Evolutionary conservation across 2,329 filamentous ascomycete genomes (phyloP).

Genomic region (Rosellinia necatrix): DNA sequence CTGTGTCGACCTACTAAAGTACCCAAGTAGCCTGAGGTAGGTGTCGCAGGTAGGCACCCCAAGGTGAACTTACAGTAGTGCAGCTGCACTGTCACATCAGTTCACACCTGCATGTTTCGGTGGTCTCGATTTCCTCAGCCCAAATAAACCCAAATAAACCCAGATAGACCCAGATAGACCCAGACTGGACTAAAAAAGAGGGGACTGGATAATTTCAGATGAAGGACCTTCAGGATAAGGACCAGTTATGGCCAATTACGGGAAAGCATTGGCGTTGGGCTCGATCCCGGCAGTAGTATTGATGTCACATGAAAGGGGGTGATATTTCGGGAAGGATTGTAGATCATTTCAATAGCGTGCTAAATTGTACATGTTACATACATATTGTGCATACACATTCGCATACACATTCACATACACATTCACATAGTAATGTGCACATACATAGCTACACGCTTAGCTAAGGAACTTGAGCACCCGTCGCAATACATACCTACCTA

Average conservation of each 20-base stretch:
- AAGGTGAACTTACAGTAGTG: too few relatives aligned
- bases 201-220: slow-evolving; percentile 3
- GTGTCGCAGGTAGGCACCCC: too few relatives aligned
- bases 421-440: too few relatives aligned
- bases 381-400: too few relatives aligned
- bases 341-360: not conserved
- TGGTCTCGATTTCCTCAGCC: slow-evolving; percentile 2
- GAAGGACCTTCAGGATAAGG: not conserved
- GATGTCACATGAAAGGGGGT: not conserved
- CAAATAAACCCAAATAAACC: too few relatives aligned
- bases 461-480: too few relatives aligned
- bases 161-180: not conserved
- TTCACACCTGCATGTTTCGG: too few relatives aligned
- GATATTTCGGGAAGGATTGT: not conserved
- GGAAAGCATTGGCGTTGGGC: not conserved
- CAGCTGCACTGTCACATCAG: too few relatives aligned
- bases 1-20: not conserved
- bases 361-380: too few relatives aligned
- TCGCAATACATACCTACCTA: too few relatives aligned
- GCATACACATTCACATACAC: too few relatives aligned
- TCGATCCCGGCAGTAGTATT: not conserved
- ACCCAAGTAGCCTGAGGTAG: not conserved
- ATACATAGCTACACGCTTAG: too few relatives aligned
- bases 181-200: not conserved
- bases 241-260: slow-evolving; percentile 19